Conservation (phyloP, 805 yeast genomes). For the Yamadazyma olivae region DNA sequence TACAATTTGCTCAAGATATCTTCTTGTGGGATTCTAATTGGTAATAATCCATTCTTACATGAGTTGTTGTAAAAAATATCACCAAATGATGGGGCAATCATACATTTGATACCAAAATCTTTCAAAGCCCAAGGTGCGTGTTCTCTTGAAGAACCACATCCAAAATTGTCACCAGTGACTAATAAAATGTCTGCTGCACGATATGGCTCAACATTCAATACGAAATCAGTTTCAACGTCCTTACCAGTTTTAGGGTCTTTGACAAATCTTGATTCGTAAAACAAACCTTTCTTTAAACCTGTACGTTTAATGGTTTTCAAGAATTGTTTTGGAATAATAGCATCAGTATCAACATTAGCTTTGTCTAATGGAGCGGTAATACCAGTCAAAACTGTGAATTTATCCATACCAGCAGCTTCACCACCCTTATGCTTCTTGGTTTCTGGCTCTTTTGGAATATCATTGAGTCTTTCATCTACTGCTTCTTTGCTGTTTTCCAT, state of each 20-base stretch:
- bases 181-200: constrained; percentile 76
- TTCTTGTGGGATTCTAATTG: constrained; percentile 85
- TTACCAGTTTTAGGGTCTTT: constrained; percentile 66
- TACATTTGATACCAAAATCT: constrained; percentile 93
- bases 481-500: constrained; percentile 44
- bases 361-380: constrained; percentile 91
- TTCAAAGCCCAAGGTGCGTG: constrained; percentile 99
- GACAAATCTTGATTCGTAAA: constrained; percentile 81
- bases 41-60: constrained; percentile 91
- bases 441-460: constrained; percentile 51
- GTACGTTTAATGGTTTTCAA: constrained; percentile 97
- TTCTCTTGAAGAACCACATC: constrained; percentile 99
- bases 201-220: constrained; percentile 82
- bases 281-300: constrained; percentile 83
- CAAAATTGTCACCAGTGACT: constrained; percentile 95
- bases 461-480: constrained; percentile 57
- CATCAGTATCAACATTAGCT: constrained; percentile 97
- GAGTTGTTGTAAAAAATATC: constrained; percentile 98
- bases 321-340: constrained; percentile 97
- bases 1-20: constrained; percentile 66
- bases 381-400: constrained; percentile 73
- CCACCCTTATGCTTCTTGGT: constrained; percentile 19
- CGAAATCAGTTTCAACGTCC: constrained; percentile 83
- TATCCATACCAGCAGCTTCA: constrained; percentile 47
- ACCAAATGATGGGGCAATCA: constrained; percentile 97